A percentile compares a stretch with the other conserved stretches of the same genome.
Evolutionary conservation across 2,329 filamentous ascomycete species (phyloP).

Genomic region (Epichloe gansuensis): DNA sequence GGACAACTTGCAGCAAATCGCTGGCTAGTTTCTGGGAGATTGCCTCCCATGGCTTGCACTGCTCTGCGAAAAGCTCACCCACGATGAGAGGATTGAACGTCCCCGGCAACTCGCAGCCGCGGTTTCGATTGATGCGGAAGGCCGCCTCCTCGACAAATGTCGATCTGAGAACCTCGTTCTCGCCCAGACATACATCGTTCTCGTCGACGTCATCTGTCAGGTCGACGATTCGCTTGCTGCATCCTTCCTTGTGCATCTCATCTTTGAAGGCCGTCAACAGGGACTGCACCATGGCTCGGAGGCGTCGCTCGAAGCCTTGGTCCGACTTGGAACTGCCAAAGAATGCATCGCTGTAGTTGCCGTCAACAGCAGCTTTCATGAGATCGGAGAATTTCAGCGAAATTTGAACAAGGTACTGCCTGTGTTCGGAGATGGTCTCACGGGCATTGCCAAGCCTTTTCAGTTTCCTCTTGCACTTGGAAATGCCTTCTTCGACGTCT

Average conservation of each 20-base stretch:
- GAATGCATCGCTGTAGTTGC: constrained; percentile 38
- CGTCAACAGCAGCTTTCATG: constrained; percentile 33
- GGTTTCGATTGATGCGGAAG: constrained; percentile 10
- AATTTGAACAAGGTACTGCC: constrained; percentile 31
- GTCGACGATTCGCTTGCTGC: constrained; percentile 17
- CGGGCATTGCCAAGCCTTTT: constrained; percentile 36
- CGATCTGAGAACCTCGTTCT: constrained; percentile 1
- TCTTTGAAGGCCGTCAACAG: constrained; percentile 28
- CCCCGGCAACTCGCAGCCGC: constrained; percentile 43
- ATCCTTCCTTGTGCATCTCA: constrained; percentile 29
- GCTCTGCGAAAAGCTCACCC: constrained; percentile 46
- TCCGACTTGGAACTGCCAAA: constrained; percentile 27
- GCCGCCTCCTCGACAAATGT: constrained; percentile 12
- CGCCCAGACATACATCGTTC: background rate
- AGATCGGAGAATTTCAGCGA: constrained; percentile 32
- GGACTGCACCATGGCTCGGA: constrained; percentile 43
- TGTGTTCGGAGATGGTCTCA: constrained; percentile 33
- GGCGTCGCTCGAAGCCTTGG: constrained; percentile 26
- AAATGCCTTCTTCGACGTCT: constrained; percentile 27
- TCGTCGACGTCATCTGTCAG: constrained; percentile 14
- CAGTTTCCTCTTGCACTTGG: constrained; percentile 25
- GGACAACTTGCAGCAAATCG: constrained; percentile 6
- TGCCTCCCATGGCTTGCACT: constrained; percentile 40
- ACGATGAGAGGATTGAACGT: constrained; percentile 49
- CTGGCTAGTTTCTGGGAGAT: constrained; percentile 22